Evolutionary conservation across 2,329 filamentous ascomycete species (phyloP).

Genomic region (Byssochlamys sp.): DNA sequence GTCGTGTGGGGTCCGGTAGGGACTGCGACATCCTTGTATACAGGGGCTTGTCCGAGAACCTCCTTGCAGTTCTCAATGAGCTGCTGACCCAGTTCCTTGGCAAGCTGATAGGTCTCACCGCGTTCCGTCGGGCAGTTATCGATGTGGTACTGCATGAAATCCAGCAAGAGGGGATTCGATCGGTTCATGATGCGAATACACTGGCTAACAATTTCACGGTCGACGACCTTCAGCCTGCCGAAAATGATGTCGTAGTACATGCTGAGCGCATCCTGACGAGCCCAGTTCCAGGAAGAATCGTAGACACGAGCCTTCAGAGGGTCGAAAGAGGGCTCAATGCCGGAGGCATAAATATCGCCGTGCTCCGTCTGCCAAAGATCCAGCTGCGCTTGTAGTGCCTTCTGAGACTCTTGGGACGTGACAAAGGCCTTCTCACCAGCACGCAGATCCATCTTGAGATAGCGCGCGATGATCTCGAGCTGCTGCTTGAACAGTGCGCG

Average conservation of each 20-base stretch:
- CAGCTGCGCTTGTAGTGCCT: constrained; percentile 80
- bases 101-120: constrained; percentile 95
- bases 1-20: constrained; percentile 87
- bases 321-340: constrained; percentile 90
- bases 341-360: constrained; percentile 87
- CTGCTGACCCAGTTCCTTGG: constrained; percentile 83
- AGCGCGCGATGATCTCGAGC: constrained; percentile 84
- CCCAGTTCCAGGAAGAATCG: constrained; percentile 99
- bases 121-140: constrained; percentile 95
- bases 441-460: constrained; percentile 92
- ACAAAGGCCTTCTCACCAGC: constrained; percentile 92
- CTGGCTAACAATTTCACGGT: constrained; percentile 95
- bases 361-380: constrained; percentile 94
- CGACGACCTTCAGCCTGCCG: constrained; percentile 79
- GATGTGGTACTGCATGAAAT: constrained; percentile 99
- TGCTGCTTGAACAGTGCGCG: constrained; percentile 95
- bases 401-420: constrained; percentile 71
- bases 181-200: constrained; percentile 99
- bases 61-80: constrained; percentile 97
- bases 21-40: constrained; percentile 90
- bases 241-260: constrained; percentile 99
- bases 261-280: constrained; percentile 85
- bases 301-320: constrained; percentile 89
- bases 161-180: constrained; percentile 85
- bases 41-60: constrained; percentile 69